Base-by-base conservation (phyloP, 2,329 filamentous ascomycete species). In the Aaosphaeria pasadenensis region DNA sequence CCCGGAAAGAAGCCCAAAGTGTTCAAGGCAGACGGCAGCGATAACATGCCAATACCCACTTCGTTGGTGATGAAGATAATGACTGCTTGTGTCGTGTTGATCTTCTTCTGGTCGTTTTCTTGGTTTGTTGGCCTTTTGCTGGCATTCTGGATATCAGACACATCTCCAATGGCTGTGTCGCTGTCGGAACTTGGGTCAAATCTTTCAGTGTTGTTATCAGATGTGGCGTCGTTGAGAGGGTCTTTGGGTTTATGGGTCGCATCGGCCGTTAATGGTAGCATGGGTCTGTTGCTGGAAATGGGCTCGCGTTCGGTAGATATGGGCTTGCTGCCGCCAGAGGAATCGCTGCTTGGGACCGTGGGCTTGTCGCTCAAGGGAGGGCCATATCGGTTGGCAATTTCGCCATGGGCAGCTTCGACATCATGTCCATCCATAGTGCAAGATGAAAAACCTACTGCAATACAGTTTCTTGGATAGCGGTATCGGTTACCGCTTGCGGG, bases 51-150 rank as follows among this genome's bases (percentile, higher is more conserved):
- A n/a, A 64, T 63, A 32, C 61, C 60, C 17, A 64, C 58, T 43
- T 64, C 59, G 39, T 63, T 64, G 4, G 60, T 64, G 45, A 64
- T 49, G 43, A 64, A 62, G 17, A 64, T 64, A 11, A 64, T 62
- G 43, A 58, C 59, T 30, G 60, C 58, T 58, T 63, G 57, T 42
- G 58, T 53, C 13, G 57, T 60, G 24, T 50, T 59, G 38, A 62
- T 53, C 42, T 62, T 62, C 48, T 54, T 59, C 13, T 38, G 13
- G 17, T 38, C 31, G n/a, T 47, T 41, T 29, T 50, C 45, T 24
- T 35, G 32, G 9, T 47, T 48, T 13, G 42, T 41, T 4, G 49
- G 52, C 11, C 50, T 44, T 45, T 56, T 51, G 41, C 57, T 60
- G 13, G 55, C 51, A 50, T 62, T 56, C 6, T 59, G 59, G 7